Evolutionary conservation across 2,329 filamentous ascomycete species (phyloP), one percentile per base, ranked within the genome.

Genomic region (Colletotrichum sp.): DNA sequence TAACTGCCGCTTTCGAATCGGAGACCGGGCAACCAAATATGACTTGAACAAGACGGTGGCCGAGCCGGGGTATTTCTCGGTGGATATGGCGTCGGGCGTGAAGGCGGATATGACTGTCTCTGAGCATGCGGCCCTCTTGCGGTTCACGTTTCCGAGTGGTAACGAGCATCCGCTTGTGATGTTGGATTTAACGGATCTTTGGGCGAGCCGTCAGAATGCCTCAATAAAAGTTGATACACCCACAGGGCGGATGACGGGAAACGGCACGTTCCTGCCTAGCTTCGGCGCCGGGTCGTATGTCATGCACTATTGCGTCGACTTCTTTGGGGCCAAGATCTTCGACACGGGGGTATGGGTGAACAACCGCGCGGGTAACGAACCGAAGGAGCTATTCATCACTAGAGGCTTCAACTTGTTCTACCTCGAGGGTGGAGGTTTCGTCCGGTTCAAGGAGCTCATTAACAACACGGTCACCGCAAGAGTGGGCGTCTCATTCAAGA

Each of bases 401-500:
- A 83, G 88, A 52, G 86, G 85, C 44, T 85, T 87, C 76, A 87
- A 87, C 77, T 81, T 83, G 66, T 86, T 88, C 49, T 85, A 82
- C 34, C 80, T 88, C 6, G 84, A 86, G 69, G 84, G 82, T 0
- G 92, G 92, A 4, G 91, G 88, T 3, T 93, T 90, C 86, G 87
- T 88, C 15, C 87, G 89, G 34, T 93, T 93, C 73, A 77, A 88
- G 57, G 79, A 88, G 4, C 75, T 84, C 9, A 57, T 63, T n/a
- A 78, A 89, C 69, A 86, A 87, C 28, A 87, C 87, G 4, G 85
- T 94, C 16, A 83, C 90, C n/a, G 91, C 88, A 10, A 86, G 92
- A 26, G 89, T 93, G 66, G 93, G 92, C 0, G 84, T 93, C 10
- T 94, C 92, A 76, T 93, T 93, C 81, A 90, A 93, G 75, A 92